phyloP scores from a whole-genome alignment of 495 filamentous ascomycete species.

The Parathielavia hyrcaniae region DNA sequence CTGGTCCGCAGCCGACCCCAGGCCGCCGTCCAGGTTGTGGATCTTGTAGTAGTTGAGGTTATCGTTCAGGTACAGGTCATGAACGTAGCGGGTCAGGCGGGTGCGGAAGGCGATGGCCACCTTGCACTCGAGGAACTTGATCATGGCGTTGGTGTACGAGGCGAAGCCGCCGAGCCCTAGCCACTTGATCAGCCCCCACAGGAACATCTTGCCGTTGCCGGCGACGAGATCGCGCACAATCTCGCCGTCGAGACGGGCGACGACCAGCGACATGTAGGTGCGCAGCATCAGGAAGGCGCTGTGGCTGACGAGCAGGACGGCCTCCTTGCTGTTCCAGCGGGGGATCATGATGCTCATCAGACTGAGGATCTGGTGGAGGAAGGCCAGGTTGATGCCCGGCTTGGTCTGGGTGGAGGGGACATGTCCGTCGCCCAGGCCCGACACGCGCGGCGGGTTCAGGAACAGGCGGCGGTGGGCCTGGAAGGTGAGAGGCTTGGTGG shows the following conservation, averaged over 20 bases:
- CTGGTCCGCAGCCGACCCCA: slow-evolving; percentile 88
- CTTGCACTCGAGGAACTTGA: slow-evolving; percentile 97
- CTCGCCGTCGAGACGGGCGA: slow-evolving; percentile 89
- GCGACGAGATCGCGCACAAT: slow-evolving; percentile 94
- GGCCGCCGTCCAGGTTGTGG: slow-evolving; percentile 84
- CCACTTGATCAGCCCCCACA: slow-evolving; percentile 82
- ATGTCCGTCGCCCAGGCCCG: slow-evolving; percentile 65
- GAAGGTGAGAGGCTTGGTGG: slow-evolving; percentile 91
- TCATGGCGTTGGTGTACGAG: slow-evolving; percentile 92
- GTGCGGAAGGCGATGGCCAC: slow-evolving; percentile 98
- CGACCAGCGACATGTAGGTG: slow-evolving; percentile 89
- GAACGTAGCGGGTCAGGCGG: slow-evolving; percentile 90
- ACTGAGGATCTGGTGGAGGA: slow-evolving; percentile 93
- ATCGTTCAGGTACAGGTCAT: slow-evolving; percentile 92
- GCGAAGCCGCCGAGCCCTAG: slow-evolving; percentile 60
- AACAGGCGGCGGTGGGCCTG: slow-evolving; percentile 93
- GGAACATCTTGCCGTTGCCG: slow-evolving; percentile 80
- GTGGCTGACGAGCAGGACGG: slow-evolving; percentile 79
- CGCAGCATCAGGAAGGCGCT: slow-evolving; percentile 80
- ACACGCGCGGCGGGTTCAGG: slow-evolving; percentile 77
- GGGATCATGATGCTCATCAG: slow-evolving; percentile 97
- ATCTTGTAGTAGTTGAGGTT: slow-evolving; percentile 96
- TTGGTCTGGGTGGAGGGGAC: slow-evolving; percentile 86
- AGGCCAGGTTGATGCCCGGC: slow-evolving; percentile 94
- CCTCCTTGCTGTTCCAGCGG: slow-evolving; percentile 89